phyloP scores from a whole-genome alignment of 2,329 filamentous ascomycete genomes.

The Corynespora cassiicola region DNA sequence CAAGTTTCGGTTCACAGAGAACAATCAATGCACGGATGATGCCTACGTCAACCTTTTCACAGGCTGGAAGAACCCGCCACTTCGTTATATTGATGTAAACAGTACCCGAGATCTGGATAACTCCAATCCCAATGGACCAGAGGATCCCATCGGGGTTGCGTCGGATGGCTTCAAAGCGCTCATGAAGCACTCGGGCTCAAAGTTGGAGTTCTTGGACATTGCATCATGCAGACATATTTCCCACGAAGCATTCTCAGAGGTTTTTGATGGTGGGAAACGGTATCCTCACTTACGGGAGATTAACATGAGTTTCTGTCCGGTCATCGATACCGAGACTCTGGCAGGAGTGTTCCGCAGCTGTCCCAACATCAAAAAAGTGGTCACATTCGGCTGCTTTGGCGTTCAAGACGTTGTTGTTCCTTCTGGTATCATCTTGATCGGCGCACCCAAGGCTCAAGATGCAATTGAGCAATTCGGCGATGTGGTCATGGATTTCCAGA shows the following conservation, averaged over 20 bases:
- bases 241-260: conserved; percentile 72
- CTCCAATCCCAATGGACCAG: conserved; percentile 67
- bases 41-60: conserved; percentile 77
- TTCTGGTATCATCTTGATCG: conserved; percentile 64
- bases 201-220: conserved; percentile 74
- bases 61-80: conserved; percentile 74
- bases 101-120: conserved; percentile 81
- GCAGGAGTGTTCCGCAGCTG: conserved; percentile 70
- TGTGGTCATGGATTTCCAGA: conserved; percentile 39
- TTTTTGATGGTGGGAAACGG: conserved; percentile 65
- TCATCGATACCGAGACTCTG: conserved; percentile 70
- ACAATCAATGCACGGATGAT: conserved; percentile 75
- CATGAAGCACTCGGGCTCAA: conserved; percentile 80
- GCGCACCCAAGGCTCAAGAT: conserved; percentile 64
- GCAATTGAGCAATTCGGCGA: conserved; percentile 60
- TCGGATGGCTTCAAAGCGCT: conserved; percentile 78
- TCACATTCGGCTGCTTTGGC: conserved; percentile 69
- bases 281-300: conserved; percentile 76
- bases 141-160: conserved; percentile 73
- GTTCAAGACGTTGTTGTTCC: conserved; percentile 64
- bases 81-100: conserved; percentile 76
- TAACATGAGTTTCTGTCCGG: conserved; percentile 78
- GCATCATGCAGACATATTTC: conserved; percentile 84
- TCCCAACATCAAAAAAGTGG: conserved; percentile 63
- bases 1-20: conserved; percentile 84